Base-by-base conservation (phyloP, 1,139 yeast genomes). In the Chernovozyma aurita region DNA sequence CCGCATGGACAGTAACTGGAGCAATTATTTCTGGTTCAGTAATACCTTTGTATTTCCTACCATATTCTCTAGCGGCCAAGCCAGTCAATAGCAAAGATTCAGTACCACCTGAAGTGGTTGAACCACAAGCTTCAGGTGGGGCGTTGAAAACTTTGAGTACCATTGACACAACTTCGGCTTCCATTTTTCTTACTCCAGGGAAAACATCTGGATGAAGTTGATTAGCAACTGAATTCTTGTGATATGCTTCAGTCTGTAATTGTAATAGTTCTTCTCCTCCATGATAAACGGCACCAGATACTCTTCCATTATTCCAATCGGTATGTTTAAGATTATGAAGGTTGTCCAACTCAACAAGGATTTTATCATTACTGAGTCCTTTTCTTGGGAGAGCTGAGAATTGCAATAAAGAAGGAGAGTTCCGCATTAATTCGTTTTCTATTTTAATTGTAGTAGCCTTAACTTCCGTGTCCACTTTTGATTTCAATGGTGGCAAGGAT, bases 91-190 rank as follows among this genome's bases (percentile, higher is more conserved):
- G 61, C 35, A 92, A 63, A 1, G 97, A 88, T 57, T 92, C 98
- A 0, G 98, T 88, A 20, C 98, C 98, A n/a, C 98, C 98, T 2
- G 94, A 81, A 1, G 97, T 83, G 0, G 95, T 76, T n/a, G 94
- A 79, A 12, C 97, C 97, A 53, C 94, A 86, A 1, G 83, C 87
- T 17, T 57, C 56, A 1, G 84, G 82, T 2, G 95, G 95, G 0
- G 66, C 75, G 58, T 90, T 74, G 64, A 84, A 92, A 48, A 88
- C 53, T 17, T 71, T 73, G 44, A 92, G 66, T 7, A 85, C 94
- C 97, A 92, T 92, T 1, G 94, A 70, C 3, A 92, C 97, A 5
- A 90, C 86, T 55, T 92, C 97, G 2, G 96, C 73, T 53, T 92
- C 98, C 96, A 92, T 90, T 57, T 90, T 88, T 30, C 98, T 77